A percentile compares a stretch with the other conserved stretches of the same genome.
Evolutionary conservation across 75 land plant genomes (phyloP).

Genomic region (Pinus albicaulis): DNA sequence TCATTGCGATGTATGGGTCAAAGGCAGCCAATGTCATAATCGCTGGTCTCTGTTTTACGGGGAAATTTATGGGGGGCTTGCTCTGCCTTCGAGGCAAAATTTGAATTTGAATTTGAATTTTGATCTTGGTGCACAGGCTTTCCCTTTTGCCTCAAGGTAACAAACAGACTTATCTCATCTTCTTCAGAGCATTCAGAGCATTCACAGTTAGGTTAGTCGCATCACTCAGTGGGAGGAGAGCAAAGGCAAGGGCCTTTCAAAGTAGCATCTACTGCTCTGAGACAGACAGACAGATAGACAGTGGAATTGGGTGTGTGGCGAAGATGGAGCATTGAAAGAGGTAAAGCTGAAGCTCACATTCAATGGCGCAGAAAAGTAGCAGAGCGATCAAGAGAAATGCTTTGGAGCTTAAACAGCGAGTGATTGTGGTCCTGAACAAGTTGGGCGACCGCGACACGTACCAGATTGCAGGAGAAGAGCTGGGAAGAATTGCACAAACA

Average conservation of each 20-base stretch:
- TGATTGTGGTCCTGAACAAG: slow-evolving; percentile 58
- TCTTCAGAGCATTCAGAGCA: no score
- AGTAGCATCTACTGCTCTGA: background rate
- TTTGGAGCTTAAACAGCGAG: slow-evolving; percentile 60
- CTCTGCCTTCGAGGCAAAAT: no score
- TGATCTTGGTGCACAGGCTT: no score
- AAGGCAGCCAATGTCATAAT: no score
- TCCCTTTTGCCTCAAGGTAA: no score
- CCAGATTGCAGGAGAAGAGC: slow-evolving; percentile 62
- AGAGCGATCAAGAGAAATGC: slow-evolving; percentile 20
- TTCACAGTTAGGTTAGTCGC: no score
- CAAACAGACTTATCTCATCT: no score
- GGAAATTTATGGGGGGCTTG: no score
- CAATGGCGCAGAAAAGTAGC: slow-evolving; percentile 12
- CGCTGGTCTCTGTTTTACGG: no score
- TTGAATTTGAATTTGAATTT: no score
- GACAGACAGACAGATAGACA: background rate
- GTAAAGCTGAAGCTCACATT: background rate
- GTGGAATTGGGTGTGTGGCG: background rate
- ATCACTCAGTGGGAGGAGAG: no score
- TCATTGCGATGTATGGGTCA: no score
- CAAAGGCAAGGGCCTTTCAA: background rate
- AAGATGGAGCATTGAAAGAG: background rate
- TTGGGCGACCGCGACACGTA: slow-evolving; percentile 75
- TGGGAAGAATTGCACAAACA: slow-evolving; percentile 42